Conservation (phyloP, 352 stramenopile genomes). For the Bremia lactucae region DNA sequence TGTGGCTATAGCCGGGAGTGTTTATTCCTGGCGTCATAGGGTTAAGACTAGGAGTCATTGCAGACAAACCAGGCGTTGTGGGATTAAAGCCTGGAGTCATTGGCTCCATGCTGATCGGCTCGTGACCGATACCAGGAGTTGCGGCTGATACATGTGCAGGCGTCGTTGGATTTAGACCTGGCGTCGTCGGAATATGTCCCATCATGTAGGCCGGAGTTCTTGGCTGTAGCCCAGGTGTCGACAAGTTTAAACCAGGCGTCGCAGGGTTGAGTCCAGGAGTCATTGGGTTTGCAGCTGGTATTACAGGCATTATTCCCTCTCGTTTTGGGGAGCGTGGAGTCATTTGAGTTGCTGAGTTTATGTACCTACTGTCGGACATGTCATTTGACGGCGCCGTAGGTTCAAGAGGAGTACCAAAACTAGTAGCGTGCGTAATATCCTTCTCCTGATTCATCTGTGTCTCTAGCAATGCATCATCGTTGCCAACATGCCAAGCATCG, state of each 20-base stretch:
- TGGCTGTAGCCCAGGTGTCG: conserved; percentile 34
- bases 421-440: conserved; percentile 83
- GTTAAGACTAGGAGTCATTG: conserved; percentile 75
- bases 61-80: conserved; percentile 66
- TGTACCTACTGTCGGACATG: conserved; percentile 40
- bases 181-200: conserved; percentile 71
- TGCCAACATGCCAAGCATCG: conserved; percentile 81
- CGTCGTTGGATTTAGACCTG: conserved; percentile 63
- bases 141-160: conserved; percentile 58
- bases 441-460: conserved; percentile 86
- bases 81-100: conserved; percentile 84
- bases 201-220: conserved; percentile 39
- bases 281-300: conserved; percentile 54
- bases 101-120: conserved; percentile 69
- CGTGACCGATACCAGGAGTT: conserved; percentile 57
- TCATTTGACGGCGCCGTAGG: conserved; percentile 59
- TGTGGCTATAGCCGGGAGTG: conserved; percentile 76
- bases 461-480: conserved; percentile 78
- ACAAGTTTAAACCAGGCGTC: conserved; percentile 64
- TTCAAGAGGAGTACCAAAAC: conserved; percentile 74
- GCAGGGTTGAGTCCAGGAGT: conserved; percentile 77
- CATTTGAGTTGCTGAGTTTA: conserved; percentile 39
- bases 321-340: conserved; percentile 51
- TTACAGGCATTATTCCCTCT: conserved; percentile 58
- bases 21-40: conserved; percentile 73